A percentile compares a stretch with the other conserved stretches of the same genome.
Conservation (phyloP, 2,329 filamentous ascomycete genomes). For the Clonostachys solani region DNA sequence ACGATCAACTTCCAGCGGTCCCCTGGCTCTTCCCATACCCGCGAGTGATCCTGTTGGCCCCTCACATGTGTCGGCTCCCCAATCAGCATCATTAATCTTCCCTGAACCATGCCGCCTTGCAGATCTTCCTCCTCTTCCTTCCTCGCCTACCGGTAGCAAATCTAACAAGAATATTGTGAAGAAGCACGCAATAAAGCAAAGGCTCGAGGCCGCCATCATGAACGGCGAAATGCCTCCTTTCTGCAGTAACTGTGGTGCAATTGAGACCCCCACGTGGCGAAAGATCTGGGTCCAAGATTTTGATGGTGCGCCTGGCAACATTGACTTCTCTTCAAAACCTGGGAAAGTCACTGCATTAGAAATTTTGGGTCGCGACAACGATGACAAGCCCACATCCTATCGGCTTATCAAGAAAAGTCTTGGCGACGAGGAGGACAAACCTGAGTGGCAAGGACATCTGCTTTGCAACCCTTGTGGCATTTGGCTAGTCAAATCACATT, state of each 20-base stretch:
- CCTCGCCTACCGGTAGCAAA: conserved; percentile 37
- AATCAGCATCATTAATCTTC: neutral
- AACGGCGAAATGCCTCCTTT: conserved; percentile 82
- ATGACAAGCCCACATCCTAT: conserved; percentile 61
- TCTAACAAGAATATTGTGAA: conserved; percentile 61
- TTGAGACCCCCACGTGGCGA: conserved; percentile 95
- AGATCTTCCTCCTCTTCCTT: conserved; percentile 16
- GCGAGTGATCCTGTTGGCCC: conserved; percentile 40
- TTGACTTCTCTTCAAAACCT: conserved; percentile 69
- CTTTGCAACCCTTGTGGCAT: conserved; percentile 96
- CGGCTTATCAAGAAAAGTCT: conserved; percentile 76
- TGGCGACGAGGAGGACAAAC: conserved; percentile 56
- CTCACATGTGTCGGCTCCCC: neutral
- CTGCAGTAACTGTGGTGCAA: conserved; percentile 89
- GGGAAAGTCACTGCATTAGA: conserved; percentile 73
- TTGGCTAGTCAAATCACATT: conserved; percentile 86
- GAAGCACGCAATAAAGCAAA: conserved; percentile 57
- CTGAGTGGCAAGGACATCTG: conserved; percentile 64
- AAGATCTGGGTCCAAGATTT: conserved; percentile 82
- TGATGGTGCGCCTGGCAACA: conserved; percentile 63
- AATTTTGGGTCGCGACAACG: conserved; percentile 56
- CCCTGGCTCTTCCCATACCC: conserved; percentile 28
- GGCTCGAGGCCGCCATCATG: conserved; percentile 60
- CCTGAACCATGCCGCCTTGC: neutral
- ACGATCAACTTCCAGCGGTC: conserved; percentile 28